These are phyloP conservation scores for Pinus tabuliformis DNA, from an alignment of 75 land plant genomes.

Conservation along the genomic window DNA sequence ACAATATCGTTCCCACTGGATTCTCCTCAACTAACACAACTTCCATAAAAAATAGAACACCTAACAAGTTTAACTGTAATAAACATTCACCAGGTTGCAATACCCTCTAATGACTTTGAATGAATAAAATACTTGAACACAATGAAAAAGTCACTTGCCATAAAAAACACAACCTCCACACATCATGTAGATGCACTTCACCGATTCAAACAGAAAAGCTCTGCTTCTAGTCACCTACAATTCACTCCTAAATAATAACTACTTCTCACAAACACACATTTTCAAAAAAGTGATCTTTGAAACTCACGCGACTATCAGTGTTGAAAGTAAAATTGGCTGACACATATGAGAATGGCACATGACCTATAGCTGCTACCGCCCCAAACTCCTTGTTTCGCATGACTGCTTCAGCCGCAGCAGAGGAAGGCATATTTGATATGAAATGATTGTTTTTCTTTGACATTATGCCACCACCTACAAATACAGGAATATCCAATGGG, in stretches of 20 bases:
- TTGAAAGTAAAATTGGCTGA: constrained; percentile 94
- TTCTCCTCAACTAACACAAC: not conserved
- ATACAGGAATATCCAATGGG: constrained; percentile 87
- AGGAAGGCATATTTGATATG: constrained; percentile 32
- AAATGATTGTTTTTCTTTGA: constrained; percentile 45
- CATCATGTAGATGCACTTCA: not conserved
- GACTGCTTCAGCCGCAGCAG: constrained; percentile 71
- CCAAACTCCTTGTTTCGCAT: constrained; percentile 58
- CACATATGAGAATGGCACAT: constrained; percentile 76
- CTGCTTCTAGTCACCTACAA: not conserved
- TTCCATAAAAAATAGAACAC: not conserved
- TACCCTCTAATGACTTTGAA: too few species aligned
- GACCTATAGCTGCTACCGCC: constrained; percentile 95
- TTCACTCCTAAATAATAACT: not conserved
- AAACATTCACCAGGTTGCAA: too few species aligned
- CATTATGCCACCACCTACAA: constrained; percentile 90
- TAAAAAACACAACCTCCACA: not conserved
- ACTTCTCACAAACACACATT: not conserved
- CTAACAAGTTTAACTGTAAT: too few species aligned
- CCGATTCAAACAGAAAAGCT: not conserved
- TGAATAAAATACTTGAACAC: not conserved
- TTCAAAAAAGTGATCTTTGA: constrained; percentile 4
- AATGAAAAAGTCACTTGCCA: not conserved
- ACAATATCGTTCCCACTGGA: not conserved
- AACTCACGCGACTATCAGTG: constrained; percentile 91